A percentile compares a stretch with the other conserved stretches of the same genome.
These are phyloP conservation scores for Neolentinus lepideus DNA, from an alignment of 1,284 basidiomycete species.

Conservation along the genomic window DNA sequence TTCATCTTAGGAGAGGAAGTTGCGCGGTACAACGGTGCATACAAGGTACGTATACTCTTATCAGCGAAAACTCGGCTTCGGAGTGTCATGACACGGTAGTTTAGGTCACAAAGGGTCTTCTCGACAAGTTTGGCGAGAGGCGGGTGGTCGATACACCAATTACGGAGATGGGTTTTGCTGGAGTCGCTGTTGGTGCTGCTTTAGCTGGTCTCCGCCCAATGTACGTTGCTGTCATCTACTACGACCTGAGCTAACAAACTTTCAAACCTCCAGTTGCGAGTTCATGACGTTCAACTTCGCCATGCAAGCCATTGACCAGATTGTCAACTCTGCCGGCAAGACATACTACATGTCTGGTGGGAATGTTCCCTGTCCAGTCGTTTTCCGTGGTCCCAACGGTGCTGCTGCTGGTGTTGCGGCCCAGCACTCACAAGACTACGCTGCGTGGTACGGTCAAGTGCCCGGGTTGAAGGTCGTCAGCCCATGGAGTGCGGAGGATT, in stretches of 20 bases:
- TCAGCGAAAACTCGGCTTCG: background rate
- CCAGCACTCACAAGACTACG: conserved; percentile 89
- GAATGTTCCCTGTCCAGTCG: conserved; percentile 95
- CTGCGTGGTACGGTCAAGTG: conserved; percentile 93
- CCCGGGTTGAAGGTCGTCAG: conserved; percentile 98
- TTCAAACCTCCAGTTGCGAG: conserved; percentile 67
- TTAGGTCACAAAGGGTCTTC: conserved; percentile 92
- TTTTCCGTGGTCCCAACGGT: conserved; percentile 99
- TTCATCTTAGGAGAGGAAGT: conserved; percentile 99
- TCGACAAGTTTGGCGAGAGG: conserved; percentile 99
- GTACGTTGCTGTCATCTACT: conserved; percentile 26
- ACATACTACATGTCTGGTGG: conserved; percentile 99
- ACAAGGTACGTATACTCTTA: conserved; percentile 65
- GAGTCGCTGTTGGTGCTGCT: conserved; percentile 93
- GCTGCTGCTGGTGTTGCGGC: conserved; percentile 96
- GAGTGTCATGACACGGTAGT: background rate
- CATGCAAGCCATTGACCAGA: conserved; percentile 98
- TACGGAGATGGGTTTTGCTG: conserved; percentile 98
- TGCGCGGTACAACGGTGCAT: conserved; percentile 98
- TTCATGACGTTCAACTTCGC: conserved; percentile 99
- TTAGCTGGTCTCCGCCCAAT: conserved; percentile 92
- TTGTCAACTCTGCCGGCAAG: conserved; percentile 99
- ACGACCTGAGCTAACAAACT: conserved; percentile 2
- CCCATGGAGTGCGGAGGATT: conserved; percentile 97
- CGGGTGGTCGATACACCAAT: conserved; percentile 98